These are phyloP conservation scores for Phaeotremella fagi DNA, from an alignment of 768 basidiomycete species.

Conservation along the genomic window DNA sequence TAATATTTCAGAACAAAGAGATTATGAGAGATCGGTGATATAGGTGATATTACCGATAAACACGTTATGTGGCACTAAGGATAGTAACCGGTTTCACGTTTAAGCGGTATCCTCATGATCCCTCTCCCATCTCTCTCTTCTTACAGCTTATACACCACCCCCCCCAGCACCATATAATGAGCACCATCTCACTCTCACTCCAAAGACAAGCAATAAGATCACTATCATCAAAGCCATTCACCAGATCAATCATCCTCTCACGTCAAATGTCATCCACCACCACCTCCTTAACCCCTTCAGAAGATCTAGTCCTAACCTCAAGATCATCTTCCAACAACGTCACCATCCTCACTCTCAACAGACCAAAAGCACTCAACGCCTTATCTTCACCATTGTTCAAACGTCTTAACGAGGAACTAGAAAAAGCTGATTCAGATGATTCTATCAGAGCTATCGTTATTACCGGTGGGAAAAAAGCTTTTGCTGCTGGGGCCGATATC, in stretches of 20 bases:
- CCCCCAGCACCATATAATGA: no score
- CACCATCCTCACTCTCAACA: conserved; percentile 37
- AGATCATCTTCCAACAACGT: conserved; percentile 33
- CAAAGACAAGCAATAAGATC: no score
- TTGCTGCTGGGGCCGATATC: conserved; percentile 97
- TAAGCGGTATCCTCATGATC: background rate
- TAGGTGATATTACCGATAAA: background rate
- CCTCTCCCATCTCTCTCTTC: background rate
- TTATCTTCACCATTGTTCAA: conserved; percentile 71
- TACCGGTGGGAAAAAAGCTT: conserved; percentile 86
- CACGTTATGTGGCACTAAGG: background rate
- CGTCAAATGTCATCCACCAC: background rate
- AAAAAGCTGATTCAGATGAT: conserved; percentile 65
- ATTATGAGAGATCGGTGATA: background rate
- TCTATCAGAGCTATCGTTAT: conserved; percentile 77
- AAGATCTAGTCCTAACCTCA: conserved; percentile 36
- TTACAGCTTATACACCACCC: background rate
- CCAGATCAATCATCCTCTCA: no score
- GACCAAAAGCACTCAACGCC: conserved; percentile 59
- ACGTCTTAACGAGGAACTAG: conserved; percentile 74
- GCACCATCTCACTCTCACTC: no score
- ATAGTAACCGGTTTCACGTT: background rate
- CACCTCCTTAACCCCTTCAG: conserved; percentile 7
- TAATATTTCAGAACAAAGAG: background rate
- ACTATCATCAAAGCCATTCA: no score